Evolutionary conservation across 1,284 basidiomycete genomes (phyloP).

Genomic region (Cryptococcus sp.): DNA sequence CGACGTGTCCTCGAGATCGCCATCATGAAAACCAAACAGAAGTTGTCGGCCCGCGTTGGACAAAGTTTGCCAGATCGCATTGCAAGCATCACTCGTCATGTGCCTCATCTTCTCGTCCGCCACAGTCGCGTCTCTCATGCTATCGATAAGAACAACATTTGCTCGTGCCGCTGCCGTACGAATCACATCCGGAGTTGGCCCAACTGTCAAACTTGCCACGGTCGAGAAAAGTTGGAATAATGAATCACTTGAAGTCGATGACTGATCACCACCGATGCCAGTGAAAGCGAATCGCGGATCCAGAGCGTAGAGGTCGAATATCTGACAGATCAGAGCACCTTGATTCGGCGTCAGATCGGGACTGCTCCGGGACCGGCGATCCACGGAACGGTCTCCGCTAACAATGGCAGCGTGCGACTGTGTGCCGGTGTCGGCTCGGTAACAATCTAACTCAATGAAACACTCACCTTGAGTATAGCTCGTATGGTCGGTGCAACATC

Average conservation of each 20-base stretch:
- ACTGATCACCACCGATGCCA: constrained; percentile 15
- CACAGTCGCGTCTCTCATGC: constrained; percentile 5
- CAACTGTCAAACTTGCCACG: constrained; percentile 32
- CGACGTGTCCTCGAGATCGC: constrained; percentile 36
- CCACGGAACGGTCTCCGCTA: background rate
- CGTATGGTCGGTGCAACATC: constrained; percentile 32
- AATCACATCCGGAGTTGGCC: constrained; percentile 29
- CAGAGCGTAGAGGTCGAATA: constrained; percentile 33
- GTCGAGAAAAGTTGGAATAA: constrained; percentile 24
- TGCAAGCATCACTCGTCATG: constrained; percentile 4
- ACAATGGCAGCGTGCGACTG: too few species aligned
- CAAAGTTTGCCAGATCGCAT: constrained; percentile 38
- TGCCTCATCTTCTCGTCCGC: constrained; percentile 3
- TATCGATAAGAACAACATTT: constrained; percentile 26
- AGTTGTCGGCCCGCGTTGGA: constrained; percentile 41
- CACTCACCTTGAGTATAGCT: constrained; percentile 35
- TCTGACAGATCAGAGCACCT: constrained; percentile 32
- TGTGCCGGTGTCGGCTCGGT: too few species aligned
- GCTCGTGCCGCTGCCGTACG: constrained; percentile 32
- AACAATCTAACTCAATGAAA: background rate
- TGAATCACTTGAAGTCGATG: constrained; percentile 18
- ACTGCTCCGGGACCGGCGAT: constrained; percentile 12
- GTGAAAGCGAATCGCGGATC: constrained; percentile 37
- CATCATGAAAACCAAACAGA: constrained; percentile 40
- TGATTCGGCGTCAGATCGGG: constrained; percentile 16